Conservation (phyloP, 352 stramenopile genomes). For the Phytophthora nicotianae region DNA sequence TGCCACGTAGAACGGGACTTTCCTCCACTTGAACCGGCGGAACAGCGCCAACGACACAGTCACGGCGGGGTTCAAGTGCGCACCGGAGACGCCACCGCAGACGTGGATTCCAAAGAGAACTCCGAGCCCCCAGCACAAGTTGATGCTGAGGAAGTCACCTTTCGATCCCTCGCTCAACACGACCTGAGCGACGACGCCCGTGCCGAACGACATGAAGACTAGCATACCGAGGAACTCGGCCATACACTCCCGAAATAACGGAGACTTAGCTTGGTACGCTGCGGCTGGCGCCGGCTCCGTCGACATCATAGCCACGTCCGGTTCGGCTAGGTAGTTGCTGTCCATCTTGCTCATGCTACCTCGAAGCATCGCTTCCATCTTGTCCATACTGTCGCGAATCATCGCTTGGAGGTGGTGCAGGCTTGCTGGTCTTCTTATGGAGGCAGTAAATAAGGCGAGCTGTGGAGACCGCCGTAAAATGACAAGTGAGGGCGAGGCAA, state of each 20-base stretch:
- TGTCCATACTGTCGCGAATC: conserved; percentile 29
- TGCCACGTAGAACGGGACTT: conserved; percentile 31
- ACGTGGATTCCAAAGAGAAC: conserved; percentile 68
- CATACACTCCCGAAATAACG: conserved; percentile 61
- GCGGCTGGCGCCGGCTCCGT: conserved; percentile 15
- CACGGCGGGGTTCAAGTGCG: conserved; percentile 64
- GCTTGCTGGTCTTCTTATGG: not conserved
- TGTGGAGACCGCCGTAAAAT: conserved; percentile 24
- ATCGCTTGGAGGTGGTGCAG: not conserved
- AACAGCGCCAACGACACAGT: conserved; percentile 55
- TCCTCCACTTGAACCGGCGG: conserved; percentile 48
- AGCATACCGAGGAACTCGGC: conserved; percentile 66
- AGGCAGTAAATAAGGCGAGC: conserved; percentile 10
- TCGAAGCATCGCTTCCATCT: conserved; percentile 26
- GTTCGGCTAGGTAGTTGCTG: conserved; percentile 33
- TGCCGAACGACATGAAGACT: conserved; percentile 62
- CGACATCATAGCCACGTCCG: conserved; percentile 35
- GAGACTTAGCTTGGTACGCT: conserved; percentile 38
- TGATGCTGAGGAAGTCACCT: conserved; percentile 67
- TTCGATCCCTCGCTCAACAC: conserved; percentile 51
- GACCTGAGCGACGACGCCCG: conserved; percentile 61
- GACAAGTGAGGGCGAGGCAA: conserved; percentile 11
- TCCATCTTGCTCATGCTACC: conserved; percentile 31
- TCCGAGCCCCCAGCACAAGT: conserved; percentile 58
- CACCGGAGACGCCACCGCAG: conserved; percentile 46